These are phyloP conservation scores for Begonia peltatifolia DNA, from an alignment of 306 rosid genomes.

Conservation along the genomic window DNA sequence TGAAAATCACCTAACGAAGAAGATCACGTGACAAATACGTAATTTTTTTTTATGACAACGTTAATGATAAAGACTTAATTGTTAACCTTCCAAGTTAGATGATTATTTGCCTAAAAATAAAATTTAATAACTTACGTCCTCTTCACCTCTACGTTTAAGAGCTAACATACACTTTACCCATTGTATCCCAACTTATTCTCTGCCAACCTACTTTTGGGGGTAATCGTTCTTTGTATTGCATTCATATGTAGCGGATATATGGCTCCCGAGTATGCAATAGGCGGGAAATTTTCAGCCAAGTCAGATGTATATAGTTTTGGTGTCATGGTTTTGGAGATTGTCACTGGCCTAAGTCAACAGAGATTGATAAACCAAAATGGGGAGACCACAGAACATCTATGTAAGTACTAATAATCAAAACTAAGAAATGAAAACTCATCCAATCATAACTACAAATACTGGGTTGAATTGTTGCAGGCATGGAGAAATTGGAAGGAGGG, in stretches of 20 bases:
- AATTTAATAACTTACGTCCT: no score
- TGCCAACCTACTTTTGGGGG: neutral
- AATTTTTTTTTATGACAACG: no score
- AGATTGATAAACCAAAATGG: neutral
- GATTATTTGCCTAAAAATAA: no score
- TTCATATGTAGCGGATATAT: conserved; percentile 12
- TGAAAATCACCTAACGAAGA: no score
- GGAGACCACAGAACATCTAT: neutral
- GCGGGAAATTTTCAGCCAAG: conserved; percentile 10
- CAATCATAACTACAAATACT: neutral
- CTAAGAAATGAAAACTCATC: neutral
- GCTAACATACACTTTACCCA: no score
- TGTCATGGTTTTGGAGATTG: conserved; percentile 12
- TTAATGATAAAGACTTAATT: no score
- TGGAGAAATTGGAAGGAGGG: conserved; percentile 31
- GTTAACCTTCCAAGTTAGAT: no score
- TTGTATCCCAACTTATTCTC: no score
- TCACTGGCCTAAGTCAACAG: conserved; percentile 7
- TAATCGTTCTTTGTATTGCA: neutral
- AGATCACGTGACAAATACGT: no score
- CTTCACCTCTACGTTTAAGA: no score
- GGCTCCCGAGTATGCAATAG: conserved; percentile 20
- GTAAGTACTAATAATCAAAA: conserved; percentile 4
- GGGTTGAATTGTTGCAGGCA: conserved; percentile 13
- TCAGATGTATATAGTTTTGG: conserved; percentile 23